phyloP scores from a whole-genome alignment of 2,329 filamentous ascomycete species.

The Talaromyces sp. region DNA sequence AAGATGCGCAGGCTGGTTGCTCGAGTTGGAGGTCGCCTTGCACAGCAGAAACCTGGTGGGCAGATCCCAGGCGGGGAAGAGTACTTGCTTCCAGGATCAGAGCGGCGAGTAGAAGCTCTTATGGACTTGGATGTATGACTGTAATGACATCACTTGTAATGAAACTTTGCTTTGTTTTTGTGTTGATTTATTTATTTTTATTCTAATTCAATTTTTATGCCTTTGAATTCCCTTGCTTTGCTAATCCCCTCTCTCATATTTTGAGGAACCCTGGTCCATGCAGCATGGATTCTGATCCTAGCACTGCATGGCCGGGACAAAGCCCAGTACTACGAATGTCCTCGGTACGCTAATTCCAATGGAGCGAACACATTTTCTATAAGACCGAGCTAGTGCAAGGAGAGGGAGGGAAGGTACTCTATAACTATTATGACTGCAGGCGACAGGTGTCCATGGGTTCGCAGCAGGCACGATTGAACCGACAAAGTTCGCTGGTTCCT shows the following conservation, averaged over 20 bases:
- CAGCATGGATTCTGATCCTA: constrained; percentile 2
- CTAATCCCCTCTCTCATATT: neutral
- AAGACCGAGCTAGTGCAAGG: constrained; percentile 3
- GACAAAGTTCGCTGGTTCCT: constrained; percentile 9
- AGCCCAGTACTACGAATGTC: neutral
- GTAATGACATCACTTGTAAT: constrained; percentile 20
- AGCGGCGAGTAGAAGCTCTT: constrained; percentile 40
- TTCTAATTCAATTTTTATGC: neutral
- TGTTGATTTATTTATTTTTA: neutral
- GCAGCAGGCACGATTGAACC: constrained; percentile 14
- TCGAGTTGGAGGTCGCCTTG: constrained; percentile 43
- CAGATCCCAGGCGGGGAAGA: constrained; percentile 18
- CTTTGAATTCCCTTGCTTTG: neutral
- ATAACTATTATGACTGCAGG: constrained; percentile 3
- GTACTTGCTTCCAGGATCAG: constrained; percentile 29
- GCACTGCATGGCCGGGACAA: constrained; percentile 3
- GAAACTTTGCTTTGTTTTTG: neutral
- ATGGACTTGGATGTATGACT: constrained; percentile 37
- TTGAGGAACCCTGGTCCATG: constrained; percentile 16
- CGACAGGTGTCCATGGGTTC: neutral
- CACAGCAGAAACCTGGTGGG: constrained; percentile 28
- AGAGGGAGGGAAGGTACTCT: neutral
- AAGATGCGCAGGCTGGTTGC: constrained; percentile 53
- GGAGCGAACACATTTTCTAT: neutral
- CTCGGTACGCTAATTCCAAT: neutral